Conservation (phyloP, 2,329 filamentous ascomycete genomes). For the Aureobasidium uvarum region DNA sequence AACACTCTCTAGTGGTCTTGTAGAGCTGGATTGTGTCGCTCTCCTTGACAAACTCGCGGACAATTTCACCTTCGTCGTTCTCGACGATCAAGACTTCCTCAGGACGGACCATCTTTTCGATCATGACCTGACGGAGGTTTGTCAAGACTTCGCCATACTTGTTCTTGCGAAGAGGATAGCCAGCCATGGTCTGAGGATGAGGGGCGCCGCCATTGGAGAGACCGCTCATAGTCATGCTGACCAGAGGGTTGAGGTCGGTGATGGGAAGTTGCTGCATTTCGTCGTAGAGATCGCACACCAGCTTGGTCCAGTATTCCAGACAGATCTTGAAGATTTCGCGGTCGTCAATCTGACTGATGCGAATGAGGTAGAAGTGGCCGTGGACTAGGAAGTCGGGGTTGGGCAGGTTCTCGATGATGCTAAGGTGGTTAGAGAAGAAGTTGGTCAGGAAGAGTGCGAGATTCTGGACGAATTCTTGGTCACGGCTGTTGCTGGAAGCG, state of each 20-base stretch:
- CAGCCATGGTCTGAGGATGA: slow-evolving; percentile 78
- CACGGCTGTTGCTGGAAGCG: slow-evolving; percentile 81
- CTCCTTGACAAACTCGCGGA: slow-evolving; percentile 98
- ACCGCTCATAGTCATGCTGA: slow-evolving; percentile 70
- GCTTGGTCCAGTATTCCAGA: slow-evolving; percentile 97
- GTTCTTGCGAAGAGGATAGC: slow-evolving; percentile 93
- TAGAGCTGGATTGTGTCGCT: slow-evolving; percentile 98
- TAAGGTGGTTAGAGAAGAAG: slow-evolving; percentile 92
- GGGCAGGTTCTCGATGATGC: slow-evolving; percentile 91
- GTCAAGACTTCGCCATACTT: slow-evolving; percentile 94
- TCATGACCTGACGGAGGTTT: slow-evolving; percentile 96
- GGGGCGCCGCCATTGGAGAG: slow-evolving; percentile 78
- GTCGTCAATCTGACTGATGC: slow-evolving; percentile 98
- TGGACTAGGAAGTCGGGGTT: slow-evolving; percentile 94
- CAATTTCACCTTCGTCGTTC: slow-evolving; percentile 98
- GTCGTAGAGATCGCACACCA: slow-evolving; percentile 96
- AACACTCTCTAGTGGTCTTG: slow-evolving; percentile 95
- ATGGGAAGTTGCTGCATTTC: slow-evolving; percentile 98
- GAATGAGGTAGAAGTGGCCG: slow-evolving; percentile 96
- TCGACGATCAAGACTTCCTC: slow-evolving; percentile 99
- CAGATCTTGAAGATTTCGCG: slow-evolving; percentile 99
- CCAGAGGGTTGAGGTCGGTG: slow-evolving; percentile 85
- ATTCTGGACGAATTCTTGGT: slow-evolving; percentile 98
- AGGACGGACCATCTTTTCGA: slow-evolving; percentile 98
- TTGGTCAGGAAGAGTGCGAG: slow-evolving; percentile 93